Evolutionary conservation across 345 rosid genomes (phyloP).

Genomic region (Brassica juncea): DNA sequence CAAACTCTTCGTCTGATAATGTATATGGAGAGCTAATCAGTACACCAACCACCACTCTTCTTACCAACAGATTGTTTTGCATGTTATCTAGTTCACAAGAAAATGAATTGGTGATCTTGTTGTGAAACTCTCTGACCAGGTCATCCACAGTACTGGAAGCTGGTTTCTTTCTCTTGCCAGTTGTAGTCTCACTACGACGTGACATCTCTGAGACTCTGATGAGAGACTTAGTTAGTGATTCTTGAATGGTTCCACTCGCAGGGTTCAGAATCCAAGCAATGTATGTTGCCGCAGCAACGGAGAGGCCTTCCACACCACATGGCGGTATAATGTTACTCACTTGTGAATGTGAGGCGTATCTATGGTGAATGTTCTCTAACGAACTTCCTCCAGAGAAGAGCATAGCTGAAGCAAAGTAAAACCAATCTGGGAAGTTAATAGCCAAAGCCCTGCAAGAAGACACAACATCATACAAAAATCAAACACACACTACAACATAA

Average conservation of each 20-base stretch:
- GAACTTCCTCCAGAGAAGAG: conserved; percentile 50
- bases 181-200: conserved; percentile 31
- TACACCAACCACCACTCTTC: conserved; percentile 62
- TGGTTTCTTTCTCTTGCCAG: conserved; percentile 41
- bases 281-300: conserved; percentile 62
- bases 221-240: conserved; percentile 49
- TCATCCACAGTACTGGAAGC: conserved; percentile 39
- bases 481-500: neutral
- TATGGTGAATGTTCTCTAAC: conserved; percentile 18
- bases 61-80: conserved; percentile 40
- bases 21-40: conserved; percentile 48
- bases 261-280: conserved; percentile 75
- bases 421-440: conserved; percentile 80
- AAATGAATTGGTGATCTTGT: conserved; percentile 26
- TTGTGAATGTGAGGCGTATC: conserved; percentile 20
- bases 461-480: neutral
- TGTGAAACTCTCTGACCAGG: conserved; percentile 58
- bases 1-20: conserved; percentile 54
- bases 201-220: conserved; percentile 48
- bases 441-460: conserved; percentile 71
- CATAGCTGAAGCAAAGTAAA: conserved; percentile 63
- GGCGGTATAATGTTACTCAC: conserved; percentile 25
- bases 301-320: conserved; percentile 34
- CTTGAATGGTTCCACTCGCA: conserved; percentile 47
- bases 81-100: too few species aligned